Conservation (phyloP, 1,284 basidiomycete genomes). For the Papiliotrema flavescens region DNA sequence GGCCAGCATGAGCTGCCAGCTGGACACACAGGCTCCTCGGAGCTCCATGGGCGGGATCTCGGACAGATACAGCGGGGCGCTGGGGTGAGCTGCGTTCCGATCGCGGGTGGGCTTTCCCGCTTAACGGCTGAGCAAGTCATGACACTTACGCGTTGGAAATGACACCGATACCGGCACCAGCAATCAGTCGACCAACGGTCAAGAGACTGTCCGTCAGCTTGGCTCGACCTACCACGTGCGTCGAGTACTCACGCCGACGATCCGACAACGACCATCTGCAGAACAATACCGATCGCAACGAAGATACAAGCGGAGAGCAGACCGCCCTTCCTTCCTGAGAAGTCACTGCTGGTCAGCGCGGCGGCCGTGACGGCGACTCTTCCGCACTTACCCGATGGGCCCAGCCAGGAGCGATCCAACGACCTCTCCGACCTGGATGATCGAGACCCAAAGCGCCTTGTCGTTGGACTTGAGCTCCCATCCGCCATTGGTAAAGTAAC, state of each 20-base stretch:
- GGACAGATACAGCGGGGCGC: slow-evolving; percentile 49
- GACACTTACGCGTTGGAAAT: slow-evolving; percentile 40
- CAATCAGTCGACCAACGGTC: slow-evolving; percentile 48
- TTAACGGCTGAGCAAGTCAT: neutral
- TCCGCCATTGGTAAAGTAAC: slow-evolving; percentile 1
- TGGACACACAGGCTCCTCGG: slow-evolving; percentile 48
- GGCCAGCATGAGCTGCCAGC: slow-evolving; percentile 52
- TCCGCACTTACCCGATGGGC: slow-evolving; percentile 35
- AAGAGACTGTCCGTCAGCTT: slow-evolving; percentile 28
- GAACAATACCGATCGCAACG: slow-evolving; percentile 45
- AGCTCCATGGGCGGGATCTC: slow-evolving; percentile 51
- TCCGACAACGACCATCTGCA: slow-evolving; percentile 47
- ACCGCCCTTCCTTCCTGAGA: slow-evolving; percentile 47
- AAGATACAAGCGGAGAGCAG: slow-evolving; percentile 39
- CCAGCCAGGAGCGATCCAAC: slow-evolving; percentile 48
- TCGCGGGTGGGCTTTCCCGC: neutral
- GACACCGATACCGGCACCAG: slow-evolving; percentile 50
- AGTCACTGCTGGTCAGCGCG: slow-evolving; percentile 31
- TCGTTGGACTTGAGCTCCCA: slow-evolving; percentile 15
- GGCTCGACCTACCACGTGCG: neutral
- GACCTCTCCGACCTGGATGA: slow-evolving; percentile 52
- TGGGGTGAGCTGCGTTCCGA: slow-evolving; percentile 7
- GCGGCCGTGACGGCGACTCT: neutral
- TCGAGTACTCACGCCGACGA: slow-evolving; percentile 18
- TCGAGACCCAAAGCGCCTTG: slow-evolving; percentile 42